phyloP scores from a whole-genome alignment of 1,284 basidiomycete species.

The Sanguinoderma infundibulare region DNA sequence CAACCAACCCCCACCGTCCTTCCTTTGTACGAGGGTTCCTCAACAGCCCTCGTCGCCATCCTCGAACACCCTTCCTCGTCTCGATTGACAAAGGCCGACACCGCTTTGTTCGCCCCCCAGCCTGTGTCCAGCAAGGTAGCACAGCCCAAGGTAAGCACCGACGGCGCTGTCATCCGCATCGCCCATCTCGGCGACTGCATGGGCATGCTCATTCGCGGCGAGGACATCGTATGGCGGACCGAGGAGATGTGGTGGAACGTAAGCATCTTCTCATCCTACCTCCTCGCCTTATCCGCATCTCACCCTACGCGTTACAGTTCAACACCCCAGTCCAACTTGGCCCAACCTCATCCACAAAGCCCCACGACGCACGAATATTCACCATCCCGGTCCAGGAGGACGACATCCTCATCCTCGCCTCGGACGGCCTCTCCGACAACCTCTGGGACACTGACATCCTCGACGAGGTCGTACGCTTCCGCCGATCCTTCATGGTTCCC shows the following conservation, averaged over 20 bases:
- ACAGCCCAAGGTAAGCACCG: slow-evolving; percentile 18
- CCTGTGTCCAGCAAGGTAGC: slow-evolving; percentile 16
- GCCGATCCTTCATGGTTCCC: slow-evolving; percentile 42
- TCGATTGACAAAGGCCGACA: slow-evolving; percentile 26
- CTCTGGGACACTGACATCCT: slow-evolving; percentile 95
- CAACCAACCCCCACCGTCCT: slow-evolving; percentile 13
- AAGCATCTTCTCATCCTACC: slow-evolving; percentile 32
- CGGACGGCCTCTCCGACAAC: slow-evolving; percentile 93
- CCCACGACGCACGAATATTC: slow-evolving; percentile 75
- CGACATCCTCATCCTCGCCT: slow-evolving; percentile 90
- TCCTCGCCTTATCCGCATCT: slow-evolving; percentile 8
- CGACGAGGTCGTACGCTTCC: slow-evolving; percentile 83
- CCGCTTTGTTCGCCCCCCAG: slow-evolving; percentile 25
- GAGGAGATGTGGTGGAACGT: slow-evolving; percentile 94
- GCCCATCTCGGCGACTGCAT: slow-evolving; percentile 95
- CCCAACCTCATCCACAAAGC: slow-evolving; percentile 73
- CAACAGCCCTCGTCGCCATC: slow-evolving; percentile 70
- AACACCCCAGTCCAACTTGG: slow-evolving; percentile 93
- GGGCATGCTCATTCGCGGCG: slow-evolving; percentile 82
- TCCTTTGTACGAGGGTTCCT: slow-evolving; percentile 64
- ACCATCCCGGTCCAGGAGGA: slow-evolving; percentile 82
- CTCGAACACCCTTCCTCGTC: slow-evolving; percentile 48
- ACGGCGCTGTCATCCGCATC: slow-evolving; percentile 68
- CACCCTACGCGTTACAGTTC: slow-evolving; percentile 53
- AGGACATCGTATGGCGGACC: slow-evolving; percentile 84